Evolutionary conservation across 768 basidiomycete species (phyloP).

Genomic region (Pulveroboletus sp.): DNA sequence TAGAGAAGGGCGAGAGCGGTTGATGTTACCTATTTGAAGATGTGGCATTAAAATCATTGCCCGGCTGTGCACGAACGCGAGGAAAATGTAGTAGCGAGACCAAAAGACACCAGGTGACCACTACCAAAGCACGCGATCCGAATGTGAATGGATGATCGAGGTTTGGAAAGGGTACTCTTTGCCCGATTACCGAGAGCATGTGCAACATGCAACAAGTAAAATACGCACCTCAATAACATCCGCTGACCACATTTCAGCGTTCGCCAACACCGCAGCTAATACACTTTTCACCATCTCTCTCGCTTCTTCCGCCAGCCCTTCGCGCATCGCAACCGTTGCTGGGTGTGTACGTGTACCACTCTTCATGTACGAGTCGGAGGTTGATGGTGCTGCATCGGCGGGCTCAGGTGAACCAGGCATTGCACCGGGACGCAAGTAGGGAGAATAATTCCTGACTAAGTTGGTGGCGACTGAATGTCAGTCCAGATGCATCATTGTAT

Average conservation of each 20-base stretch:
- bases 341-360: constrained; percentile 52
- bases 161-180: constrained; percentile 53
- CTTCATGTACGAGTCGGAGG: constrained; percentile 41
- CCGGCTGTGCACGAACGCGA: not conserved
- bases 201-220: constrained; percentile 2
- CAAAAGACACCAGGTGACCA: constrained; percentile 47
- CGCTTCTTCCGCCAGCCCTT: constrained; percentile 62
- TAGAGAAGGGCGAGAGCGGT: constrained; percentile 30
- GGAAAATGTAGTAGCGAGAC: not conserved
- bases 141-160: not conserved
- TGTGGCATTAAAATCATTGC: constrained; percentile 17
- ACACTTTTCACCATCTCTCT: constrained; percentile 73
- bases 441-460: constrained; percentile 91
- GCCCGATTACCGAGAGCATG: not conserved
- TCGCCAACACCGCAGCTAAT: constrained; percentile 17
- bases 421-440: constrained; percentile 55
- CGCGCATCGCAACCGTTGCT: constrained; percentile 65
- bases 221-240: constrained; percentile 40
- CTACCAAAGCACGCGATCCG: constrained; percentile 24
- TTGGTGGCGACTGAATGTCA: constrained; percentile 80
- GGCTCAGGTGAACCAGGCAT: constrained; percentile 16
- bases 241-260: constrained; percentile 58
- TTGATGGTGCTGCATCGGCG: constrained; percentile 1
- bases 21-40: constrained; percentile 20
- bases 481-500: constrained; percentile 45